Base-by-base conservation (phyloP, 177 flowering plant genomes). In the Vitis hybrid region DNA sequence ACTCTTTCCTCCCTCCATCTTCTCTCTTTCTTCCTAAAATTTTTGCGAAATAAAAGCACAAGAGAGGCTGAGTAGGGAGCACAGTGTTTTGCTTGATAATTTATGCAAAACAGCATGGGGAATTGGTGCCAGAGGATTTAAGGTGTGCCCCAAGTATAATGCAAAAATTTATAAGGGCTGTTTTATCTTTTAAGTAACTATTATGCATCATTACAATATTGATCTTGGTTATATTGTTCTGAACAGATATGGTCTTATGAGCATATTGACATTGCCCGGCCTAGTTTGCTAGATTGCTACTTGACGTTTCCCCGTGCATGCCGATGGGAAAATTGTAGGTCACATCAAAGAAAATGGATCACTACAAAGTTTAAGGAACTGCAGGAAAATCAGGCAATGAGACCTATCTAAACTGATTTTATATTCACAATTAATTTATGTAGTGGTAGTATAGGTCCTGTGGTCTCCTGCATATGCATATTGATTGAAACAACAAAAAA, bases 221-320 rank as follows among this genome's bases (percentile, higher is more conserved):
- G 28, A 70, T 61, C 22, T 22, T 38, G 44, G 3, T 62, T 58
- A 19, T 24, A 0, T 55, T 38, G 3, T 61, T 53, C 24, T 69
- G 61, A 49, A 38, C 77, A 82, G 85, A 65, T 82, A 3, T 82
- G 85, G 85, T 80, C 75, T 57, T 82, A 75, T 70, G 85, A 80
- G 76, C 85, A 82, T 68, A 69, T 82, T 62, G 80, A 80, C 59
- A 54, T 82, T 67, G 81, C 68, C 44, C 76, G 83, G 31, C 85
- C 85, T 12, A 65, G 53, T 59, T 7, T 73, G 51, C 58, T 63
- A 3, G 66, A 67, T 62, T 1, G 22, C 18, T 49, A n/a, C 52
- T 13, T 62, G 20, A 44, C 61, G 13, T 74, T 75, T 54, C 83
- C 85, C 22, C 83, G 85, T 20, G 74, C 75, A 28, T 73, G 81